Base-by-base conservation (phyloP, 805 yeast genomes). In the Debaryomyces castellii region DNA sequence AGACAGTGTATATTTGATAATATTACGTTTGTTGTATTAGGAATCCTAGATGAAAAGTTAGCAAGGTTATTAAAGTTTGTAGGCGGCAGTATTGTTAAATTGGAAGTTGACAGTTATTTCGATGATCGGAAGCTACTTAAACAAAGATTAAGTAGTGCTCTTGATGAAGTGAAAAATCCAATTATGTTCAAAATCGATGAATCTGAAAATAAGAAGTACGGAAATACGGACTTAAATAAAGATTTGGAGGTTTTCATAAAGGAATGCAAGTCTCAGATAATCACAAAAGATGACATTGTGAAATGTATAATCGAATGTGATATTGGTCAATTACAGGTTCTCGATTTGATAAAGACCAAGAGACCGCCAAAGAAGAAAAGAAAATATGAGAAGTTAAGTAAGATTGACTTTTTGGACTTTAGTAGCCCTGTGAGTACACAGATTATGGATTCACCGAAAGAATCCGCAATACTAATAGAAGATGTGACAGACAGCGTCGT, bases 341-440 rank as follows among this genome's bases (percentile, higher is more conserved):
- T 39, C 3, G 39, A 35, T n/a, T 24, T 39, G 10, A 42, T 43
- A 24, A 22, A 43, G 18, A 43, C 33, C 23, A 14, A 24, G 39
- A 33, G 34, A n/a, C 47, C 32, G 4, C 42, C 42, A 10, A 50
- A 69, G 24, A 67, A 66, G 43, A 53, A 73, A 49, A 53, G 67
- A 32, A 66, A 59, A 40, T 57, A 64, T 30, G 66, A 67, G 44
- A 58, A 60, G 34, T 69, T 65, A 2, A 61, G 57, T 40, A 64
- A 60, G 14, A 55, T 68, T 28, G 67, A 67, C 39, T 70, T 70
- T 43, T 67, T 70, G 42, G 67, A 65, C 45, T 63, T 69, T 30
- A 44, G 30, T 14, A 38, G 46, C 16, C 38, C 46, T 5, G 12
- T 28, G 12, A n/a, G 14, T 16, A 16, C 46, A 2, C 38, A 38